phyloP scores from a whole-genome alignment of 2,329 filamentous ascomycete species.

The Hypoxylon sp. region DNA sequence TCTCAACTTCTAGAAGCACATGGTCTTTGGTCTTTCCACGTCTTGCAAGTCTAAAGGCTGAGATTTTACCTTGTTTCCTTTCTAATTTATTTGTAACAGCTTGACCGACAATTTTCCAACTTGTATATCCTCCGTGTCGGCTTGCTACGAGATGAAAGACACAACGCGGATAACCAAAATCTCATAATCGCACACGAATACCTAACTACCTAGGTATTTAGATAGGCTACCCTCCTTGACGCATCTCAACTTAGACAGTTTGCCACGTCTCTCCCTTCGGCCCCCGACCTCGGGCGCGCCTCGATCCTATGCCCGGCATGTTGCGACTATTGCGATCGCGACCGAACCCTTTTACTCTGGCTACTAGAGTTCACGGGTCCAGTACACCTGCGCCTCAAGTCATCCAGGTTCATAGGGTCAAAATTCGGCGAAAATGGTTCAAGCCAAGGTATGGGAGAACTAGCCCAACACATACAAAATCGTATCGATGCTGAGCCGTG shows the following conservation, averaged over 20 bases:
- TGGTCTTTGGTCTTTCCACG: slow-evolving; percentile 7
- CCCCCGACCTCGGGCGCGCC: slow-evolving; percentile 50
- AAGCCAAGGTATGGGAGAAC: slow-evolving; percentile 46
- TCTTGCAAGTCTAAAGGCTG: slow-evolving; percentile 24
- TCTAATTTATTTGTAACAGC: slow-evolving; percentile 16
- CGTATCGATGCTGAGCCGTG: slow-evolving; percentile 17
- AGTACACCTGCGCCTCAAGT: slow-evolving; percentile 38
- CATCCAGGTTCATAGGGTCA: slow-evolving; percentile 52
- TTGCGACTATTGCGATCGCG: slow-evolving; percentile 50
- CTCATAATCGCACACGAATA: slow-evolving; percentile 16
- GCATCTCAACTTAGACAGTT: slow-evolving; percentile 5
- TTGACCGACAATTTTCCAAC: background rate
- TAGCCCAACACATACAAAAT: background rate
- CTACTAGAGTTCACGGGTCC: slow-evolving; percentile 36
- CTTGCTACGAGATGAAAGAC: slow-evolving; percentile 13
- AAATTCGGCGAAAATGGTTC: slow-evolving; percentile 49
- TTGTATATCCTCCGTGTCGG: slow-evolving; percentile 10
- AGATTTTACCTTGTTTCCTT: slow-evolving; percentile 30
- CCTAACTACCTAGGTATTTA: background rate
- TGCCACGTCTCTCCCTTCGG: slow-evolving; percentile 36
- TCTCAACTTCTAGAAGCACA: slow-evolving; percentile 38
- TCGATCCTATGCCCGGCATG: slow-evolving; percentile 46
- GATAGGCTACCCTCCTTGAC: background rate
- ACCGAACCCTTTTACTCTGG: slow-evolving; percentile 45
- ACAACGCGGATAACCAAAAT: background rate